Percentiles rank a stretch among this genome's conserved stretches.
These are phyloP conservation scores for Rhodotorula sp. DNA, from an alignment of 1,284 basidiomycete genomes.

Conservation along the genomic window DNA sequence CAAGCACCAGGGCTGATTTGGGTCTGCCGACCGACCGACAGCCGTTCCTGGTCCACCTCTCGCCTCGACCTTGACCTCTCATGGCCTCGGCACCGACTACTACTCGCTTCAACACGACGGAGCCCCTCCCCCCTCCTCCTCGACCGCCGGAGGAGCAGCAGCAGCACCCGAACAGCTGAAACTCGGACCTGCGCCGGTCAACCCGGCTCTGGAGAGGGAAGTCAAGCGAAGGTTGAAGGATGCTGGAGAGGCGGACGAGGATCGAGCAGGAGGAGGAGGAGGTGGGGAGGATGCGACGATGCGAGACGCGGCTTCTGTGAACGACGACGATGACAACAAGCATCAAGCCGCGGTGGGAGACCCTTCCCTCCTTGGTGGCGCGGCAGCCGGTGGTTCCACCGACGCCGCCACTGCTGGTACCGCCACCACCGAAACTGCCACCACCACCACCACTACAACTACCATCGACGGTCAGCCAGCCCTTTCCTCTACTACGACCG, in stretches of 20 bases:
- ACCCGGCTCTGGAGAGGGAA: conserved; percentile 74
- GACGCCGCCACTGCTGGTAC: conserved; percentile 7
- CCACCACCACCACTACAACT: too few relatives aligned
- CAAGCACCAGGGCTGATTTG: background rate
- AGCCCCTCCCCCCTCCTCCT: conserved; percentile 9
- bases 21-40: background rate
- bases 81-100: conserved; percentile 30
- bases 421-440: conserved; percentile 2
- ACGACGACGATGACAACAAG: background rate
- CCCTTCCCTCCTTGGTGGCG: background rate
- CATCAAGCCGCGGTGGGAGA: background rate
- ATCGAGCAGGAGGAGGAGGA: conserved; percentile 60
- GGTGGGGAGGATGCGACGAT: conserved; percentile 39
- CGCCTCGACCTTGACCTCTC: conserved; percentile 17
- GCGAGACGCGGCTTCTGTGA: conserved; percentile 9
- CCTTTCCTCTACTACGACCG: conserved; percentile 20
- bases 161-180: conserved; percentile 56
- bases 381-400: too few relatives aligned
- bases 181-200: conserved; percentile 72
- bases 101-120: conserved; percentile 13
- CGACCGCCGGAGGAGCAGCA: conserved; percentile 5
- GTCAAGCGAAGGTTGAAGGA: conserved; percentile 64
- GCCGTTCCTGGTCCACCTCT: conserved; percentile 39
- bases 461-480: conserved; percentile 10
- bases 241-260: conserved; percentile 46